phyloP scores from a whole-genome alignment of 2,329 filamentous ascomycete genomes.

The Graphilbum ipis-grandicollis region DNA sequence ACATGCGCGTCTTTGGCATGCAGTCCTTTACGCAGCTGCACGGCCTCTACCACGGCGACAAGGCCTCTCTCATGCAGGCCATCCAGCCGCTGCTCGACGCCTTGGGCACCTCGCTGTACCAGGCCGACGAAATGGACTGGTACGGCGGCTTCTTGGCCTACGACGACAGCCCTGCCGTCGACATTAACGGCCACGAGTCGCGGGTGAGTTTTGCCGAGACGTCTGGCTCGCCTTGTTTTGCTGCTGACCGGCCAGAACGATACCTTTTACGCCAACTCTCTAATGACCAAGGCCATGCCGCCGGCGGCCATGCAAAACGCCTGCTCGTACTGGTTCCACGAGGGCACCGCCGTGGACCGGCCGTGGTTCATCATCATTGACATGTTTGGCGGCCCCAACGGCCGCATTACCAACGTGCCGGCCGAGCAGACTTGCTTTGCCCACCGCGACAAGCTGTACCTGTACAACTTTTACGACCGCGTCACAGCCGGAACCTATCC shows the following conservation, averaged over 20 bases:
- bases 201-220: too few species aligned
- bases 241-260: too few species aligned
- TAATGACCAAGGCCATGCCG: too few species aligned
- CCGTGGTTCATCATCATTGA: too few species aligned
- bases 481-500: constrained; percentile 16
- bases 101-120: constrained; percentile 16
- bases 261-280: too few species aligned
- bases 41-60: constrained; percentile 20
- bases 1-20: constrained; percentile 22
- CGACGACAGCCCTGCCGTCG: too few species aligned
- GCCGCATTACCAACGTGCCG: constrained; percentile 16
- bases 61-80: constrained; percentile 14
- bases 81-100: constrained; percentile 17
- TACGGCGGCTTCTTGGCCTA: too few species aligned
- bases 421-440: constrained; percentile 19
- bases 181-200: constrained; percentile 12
- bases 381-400: constrained; percentile 22
- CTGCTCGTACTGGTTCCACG: too few species aligned
- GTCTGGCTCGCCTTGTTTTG: too few species aligned
- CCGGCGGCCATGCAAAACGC: too few species aligned
- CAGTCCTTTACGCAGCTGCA: constrained; percentile 19
- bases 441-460: constrained; percentile 27
- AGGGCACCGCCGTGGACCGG: too few species aligned
- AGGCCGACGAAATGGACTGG: constrained; percentile 14
- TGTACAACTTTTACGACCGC: constrained; percentile 30